These are phyloP conservation scores for Eutypella sp. DNA, from an alignment of 2,329 filamentous ascomycete species.

Conservation along the genomic window DNA sequence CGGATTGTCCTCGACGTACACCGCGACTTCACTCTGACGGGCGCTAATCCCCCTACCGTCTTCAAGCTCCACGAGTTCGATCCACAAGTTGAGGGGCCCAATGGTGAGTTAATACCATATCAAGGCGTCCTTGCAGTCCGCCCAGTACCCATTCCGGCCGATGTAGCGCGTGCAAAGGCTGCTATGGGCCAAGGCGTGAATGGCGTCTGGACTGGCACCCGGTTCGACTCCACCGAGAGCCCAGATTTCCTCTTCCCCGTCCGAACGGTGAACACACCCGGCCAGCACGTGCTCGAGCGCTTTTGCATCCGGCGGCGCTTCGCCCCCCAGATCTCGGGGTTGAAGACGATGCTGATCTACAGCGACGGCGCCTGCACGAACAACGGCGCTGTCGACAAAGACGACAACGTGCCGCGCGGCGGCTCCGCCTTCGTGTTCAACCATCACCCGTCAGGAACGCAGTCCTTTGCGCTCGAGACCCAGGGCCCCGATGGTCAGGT, in stretches of 20 bases:
- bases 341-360: not conserved
- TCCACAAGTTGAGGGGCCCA: not conserved
- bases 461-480: slow-evolving; percentile 32
- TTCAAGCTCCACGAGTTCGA: not conserved
- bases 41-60: not conserved
- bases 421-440: not conserved
- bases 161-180: slow-evolving; percentile 1
- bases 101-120: not conserved
- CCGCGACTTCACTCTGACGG: not conserved
- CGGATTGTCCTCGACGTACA: slow-evolving; percentile 1
- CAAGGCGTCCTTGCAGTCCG: not conserved
- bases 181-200: slow-evolving; percentile 3
- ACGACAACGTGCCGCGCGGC: not conserved
- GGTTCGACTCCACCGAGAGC: not conserved
- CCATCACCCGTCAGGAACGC: not conserved
- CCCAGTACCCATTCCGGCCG: not conserved
- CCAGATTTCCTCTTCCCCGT: slow-evolving; percentile 1
- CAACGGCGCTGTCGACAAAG: not conserved
- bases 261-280: not conserved
- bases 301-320: slow-evolving; percentile 5
- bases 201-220: slow-evolving; percentile 3
- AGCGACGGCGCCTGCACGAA: not conserved
- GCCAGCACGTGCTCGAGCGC: not conserved
- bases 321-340: not conserved
- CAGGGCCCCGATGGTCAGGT: slow-evolving; percentile 31